Percentiles rank a stretch among this genome's conserved stretches.
These are phyloP conservation scores for Debaryomycetaceae sp. DNA, from an alignment of 1,139 yeast genomes.

Conservation along the genomic window DNA sequence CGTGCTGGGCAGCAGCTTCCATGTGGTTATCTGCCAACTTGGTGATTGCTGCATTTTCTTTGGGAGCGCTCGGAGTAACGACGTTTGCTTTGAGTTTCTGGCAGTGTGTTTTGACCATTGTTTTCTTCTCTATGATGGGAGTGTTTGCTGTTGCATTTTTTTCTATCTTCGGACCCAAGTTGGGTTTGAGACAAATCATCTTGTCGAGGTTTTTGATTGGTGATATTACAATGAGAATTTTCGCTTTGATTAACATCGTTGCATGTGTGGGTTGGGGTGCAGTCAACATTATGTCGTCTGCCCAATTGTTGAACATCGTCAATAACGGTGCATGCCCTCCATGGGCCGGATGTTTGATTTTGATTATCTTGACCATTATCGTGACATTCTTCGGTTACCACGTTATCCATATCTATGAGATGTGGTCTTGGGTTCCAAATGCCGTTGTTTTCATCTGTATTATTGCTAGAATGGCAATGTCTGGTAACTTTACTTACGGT, in stretches of 20 bases:
- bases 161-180: slow-evolving; percentile 77
- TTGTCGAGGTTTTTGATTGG: slow-evolving; percentile 79
- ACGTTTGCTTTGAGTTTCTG: slow-evolving; percentile 59
- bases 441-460: slow-evolving; percentile 67
- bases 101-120: slow-evolving; percentile 57
- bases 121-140: slow-evolving; percentile 75
- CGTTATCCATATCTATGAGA: slow-evolving; percentile 78
- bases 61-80: slow-evolving; percentile 76
- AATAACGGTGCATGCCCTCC: slow-evolving; percentile 73
- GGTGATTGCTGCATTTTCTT: slow-evolving; percentile 78
- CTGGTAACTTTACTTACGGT: slow-evolving; percentile 55
- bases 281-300: slow-evolving; percentile 85
- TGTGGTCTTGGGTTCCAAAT: slow-evolving; percentile 87
- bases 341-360: slow-evolving; percentile 85
- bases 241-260: slow-evolving; percentile 71
- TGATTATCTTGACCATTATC: slow-evolving; percentile 63
- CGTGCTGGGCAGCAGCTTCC: slow-evolving; percentile 21
- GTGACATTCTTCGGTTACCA: slow-evolving; percentile 87
- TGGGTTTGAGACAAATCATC: slow-evolving; percentile 88
- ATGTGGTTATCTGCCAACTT: slow-evolving; percentile 94
- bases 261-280: slow-evolving; percentile 98
- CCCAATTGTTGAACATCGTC: slow-evolving; percentile 77
- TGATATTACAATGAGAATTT: slow-evolving; percentile 68
- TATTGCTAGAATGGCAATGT: slow-evolving; percentile 69
- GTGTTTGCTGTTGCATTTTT: slow-evolving; percentile 76